Conservation (phyloP, 805 yeast genomes). For the Starmerella bombi region DNA sequence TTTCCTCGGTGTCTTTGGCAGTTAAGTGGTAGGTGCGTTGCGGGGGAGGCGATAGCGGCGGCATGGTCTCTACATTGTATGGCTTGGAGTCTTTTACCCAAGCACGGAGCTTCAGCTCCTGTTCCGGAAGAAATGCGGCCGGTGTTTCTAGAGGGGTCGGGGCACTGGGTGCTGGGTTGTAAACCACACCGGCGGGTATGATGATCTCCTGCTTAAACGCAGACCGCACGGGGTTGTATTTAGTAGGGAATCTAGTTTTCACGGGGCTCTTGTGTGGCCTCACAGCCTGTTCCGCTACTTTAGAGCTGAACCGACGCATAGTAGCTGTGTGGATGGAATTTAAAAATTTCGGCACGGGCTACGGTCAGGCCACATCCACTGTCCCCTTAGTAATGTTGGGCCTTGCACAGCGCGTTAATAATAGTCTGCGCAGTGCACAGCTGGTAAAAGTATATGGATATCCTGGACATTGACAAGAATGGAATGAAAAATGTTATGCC, state of each 20-base stretch:
- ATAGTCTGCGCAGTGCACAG: neutral
- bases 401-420: neutral
- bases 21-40: conserved; percentile 42
- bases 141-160: conserved; percentile 49
- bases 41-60: conserved; percentile 27
- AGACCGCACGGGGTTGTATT: conserved; percentile 49
- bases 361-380: too few relatives aligned
- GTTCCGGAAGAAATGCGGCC: conserved; percentile 46
- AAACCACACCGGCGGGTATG: conserved; percentile 46
- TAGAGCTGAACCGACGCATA: conserved; percentile 8
- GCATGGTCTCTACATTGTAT: conserved; percentile 24
- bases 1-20: conserved; percentile 44
- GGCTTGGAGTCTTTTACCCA: conserved; percentile 23
- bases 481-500: too few relatives aligned
- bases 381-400: too few relatives aligned
- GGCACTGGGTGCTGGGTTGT: conserved; percentile 53
- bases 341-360: neutral
- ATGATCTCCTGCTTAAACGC: conserved; percentile 50
- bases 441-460: too few relatives aligned
- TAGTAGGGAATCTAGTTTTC: conserved; percentile 35
- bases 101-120: conserved; percentile 41
- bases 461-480: too few relatives aligned
- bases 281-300: neutral
- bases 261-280: conserved; percentile 15
- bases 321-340: neutral